A percentile compares a stretch with the other conserved stretches of the same genome.
Conservation (phyloP, 805 yeast species). For the Candida easanensis region DNA sequence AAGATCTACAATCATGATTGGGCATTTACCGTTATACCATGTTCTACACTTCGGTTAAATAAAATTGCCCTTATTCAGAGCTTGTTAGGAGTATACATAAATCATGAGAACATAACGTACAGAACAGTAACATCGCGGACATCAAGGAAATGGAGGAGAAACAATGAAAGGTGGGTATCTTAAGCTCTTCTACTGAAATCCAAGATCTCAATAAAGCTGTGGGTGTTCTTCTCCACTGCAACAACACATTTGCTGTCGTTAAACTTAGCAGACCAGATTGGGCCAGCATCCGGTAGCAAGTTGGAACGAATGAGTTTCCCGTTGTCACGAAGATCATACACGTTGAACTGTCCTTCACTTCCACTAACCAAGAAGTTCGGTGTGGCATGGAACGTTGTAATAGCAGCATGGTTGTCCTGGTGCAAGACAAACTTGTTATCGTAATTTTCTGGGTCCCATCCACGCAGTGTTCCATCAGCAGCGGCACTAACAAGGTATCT, state of each 20-base stretch:
- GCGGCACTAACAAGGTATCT: constrained; percentile 88
- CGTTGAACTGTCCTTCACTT: constrained; percentile 78
- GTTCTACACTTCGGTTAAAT: no score
- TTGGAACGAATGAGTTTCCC: constrained; percentile 74
- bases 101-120: not conserved
- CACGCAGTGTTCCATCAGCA: constrained; percentile 86
- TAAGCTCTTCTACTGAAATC: constrained; percentile 56
- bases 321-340: constrained; percentile 73
- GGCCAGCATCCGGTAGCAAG: constrained; percentile 71
- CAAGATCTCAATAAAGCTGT: constrained; percentile 77
- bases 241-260: constrained; percentile 84
- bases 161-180: not conserved
- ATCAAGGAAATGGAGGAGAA: no score
- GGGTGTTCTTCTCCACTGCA: constrained; percentile 75
- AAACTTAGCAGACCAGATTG: constrained; percentile 93
- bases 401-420: constrained; percentile 78
- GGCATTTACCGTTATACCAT: no score
- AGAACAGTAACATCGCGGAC: not conserved
- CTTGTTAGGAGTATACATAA: not conserved
- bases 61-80: no score
- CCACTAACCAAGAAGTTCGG: constrained; percentile 85
- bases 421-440: constrained; percentile 63
- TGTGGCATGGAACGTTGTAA: constrained; percentile 91
- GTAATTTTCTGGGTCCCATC: constrained; percentile 88
- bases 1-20: no score